Percentiles rank a stretch among this genome's conserved stretches.
Conservation (phyloP, 805 yeast genomes). For the Isabelozyma heimii region DNA sequence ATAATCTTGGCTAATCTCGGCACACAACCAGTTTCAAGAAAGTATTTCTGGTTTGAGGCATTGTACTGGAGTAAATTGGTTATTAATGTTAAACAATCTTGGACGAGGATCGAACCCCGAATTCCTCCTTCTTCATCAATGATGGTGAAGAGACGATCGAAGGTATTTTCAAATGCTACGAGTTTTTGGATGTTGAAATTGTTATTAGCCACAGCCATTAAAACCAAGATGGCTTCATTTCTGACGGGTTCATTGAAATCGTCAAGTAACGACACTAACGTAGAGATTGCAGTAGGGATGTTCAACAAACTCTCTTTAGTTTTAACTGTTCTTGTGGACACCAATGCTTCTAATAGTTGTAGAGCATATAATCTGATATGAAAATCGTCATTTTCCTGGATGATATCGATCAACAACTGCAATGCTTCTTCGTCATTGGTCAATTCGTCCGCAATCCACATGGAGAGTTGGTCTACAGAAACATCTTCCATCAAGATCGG, state of each 20-base stretch:
- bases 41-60: constrained; percentile 84
- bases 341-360: constrained; percentile 81
- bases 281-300: constrained; percentile 77
- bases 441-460: constrained; percentile 94
- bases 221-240: constrained; percentile 80
- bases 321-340: constrained; percentile 68
- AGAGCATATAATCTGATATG: constrained; percentile 78
- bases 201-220: constrained; percentile 78
- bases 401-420: constrained; percentile 34
- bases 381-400: constrained; percentile 58
- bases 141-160: constrained; percentile 76
- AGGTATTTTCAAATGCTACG: constrained; percentile 92
- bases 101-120: constrained; percentile 85
- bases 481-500: constrained; percentile 60
- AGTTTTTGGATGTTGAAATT: constrained; percentile 86
- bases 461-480: constrained; percentile 76
- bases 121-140: constrained; percentile 86
- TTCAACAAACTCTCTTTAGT: constrained; percentile 72
- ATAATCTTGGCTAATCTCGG: constrained; percentile 62
- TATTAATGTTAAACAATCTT: constrained; percentile 79
- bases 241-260: constrained; percentile 73
- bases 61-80: constrained; percentile 75
- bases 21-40: constrained; percentile 80
- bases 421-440: constrained; percentile 49
- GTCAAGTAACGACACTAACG: constrained; percentile 55